phyloP scores from a whole-genome alignment of 2,329 filamentous ascomycete species.

The Xylaria sp. region DNA sequence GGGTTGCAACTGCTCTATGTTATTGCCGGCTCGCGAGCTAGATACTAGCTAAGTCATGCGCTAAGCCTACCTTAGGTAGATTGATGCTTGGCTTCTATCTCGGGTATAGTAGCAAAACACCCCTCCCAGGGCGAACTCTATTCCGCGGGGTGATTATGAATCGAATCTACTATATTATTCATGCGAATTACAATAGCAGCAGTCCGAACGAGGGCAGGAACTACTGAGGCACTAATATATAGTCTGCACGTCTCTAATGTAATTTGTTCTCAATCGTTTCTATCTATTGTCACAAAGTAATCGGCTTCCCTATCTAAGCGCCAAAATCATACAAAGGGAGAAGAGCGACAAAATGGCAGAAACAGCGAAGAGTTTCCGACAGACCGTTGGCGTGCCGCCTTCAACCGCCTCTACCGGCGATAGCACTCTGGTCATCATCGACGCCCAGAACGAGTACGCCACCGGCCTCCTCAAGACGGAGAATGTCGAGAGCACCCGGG shows the following conservation, averaged over 20 bases:
- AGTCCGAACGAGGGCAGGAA: not conserved
- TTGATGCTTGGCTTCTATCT: not conserved
- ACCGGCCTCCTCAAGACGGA: constrained; percentile 15
- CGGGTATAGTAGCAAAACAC: not conserved
- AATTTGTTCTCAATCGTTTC: not conserved
- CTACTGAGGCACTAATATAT: not conserved
- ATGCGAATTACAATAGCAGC: not conserved
- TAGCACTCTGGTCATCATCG: constrained; percentile 17
- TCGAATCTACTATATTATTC: not conserved
- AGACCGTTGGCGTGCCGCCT: constrained; percentile 16
- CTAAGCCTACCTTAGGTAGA: not conserved
- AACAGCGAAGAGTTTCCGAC: constrained; percentile 17
- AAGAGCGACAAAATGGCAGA: constrained; percentile 3
- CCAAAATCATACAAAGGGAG: not conserved
- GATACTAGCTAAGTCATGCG: not conserved
- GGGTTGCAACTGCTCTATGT: too few species aligned
- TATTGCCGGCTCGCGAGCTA: too few species aligned
- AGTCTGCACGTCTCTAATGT: not conserved
- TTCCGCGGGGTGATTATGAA: constrained; percentile 1
- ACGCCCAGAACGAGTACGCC: constrained; percentile 22
- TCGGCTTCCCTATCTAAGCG: not conserved
- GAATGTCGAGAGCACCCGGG: constrained; percentile 1
- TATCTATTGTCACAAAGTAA: not conserved
- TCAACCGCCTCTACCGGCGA: constrained; percentile 21
- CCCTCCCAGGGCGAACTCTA: not conserved